Evolutionary conservation across 2,329 filamentous ascomycete species (phyloP).

Genomic region (Stagonosporopsis vannaccii): DNA sequence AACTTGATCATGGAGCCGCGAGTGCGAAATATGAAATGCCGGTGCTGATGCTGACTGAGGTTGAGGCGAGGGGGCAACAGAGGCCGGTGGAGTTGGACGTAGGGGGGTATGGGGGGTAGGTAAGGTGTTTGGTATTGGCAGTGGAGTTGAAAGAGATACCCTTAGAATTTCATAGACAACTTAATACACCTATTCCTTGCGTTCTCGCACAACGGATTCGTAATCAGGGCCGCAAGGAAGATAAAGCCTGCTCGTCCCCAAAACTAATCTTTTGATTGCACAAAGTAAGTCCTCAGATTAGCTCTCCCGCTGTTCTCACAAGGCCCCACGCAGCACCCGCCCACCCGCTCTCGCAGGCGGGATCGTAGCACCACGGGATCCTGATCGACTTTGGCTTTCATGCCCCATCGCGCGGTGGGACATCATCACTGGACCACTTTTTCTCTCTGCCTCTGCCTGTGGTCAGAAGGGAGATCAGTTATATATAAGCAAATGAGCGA

Average conservation of each 20-base stretch:
- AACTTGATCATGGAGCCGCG: too few species aligned
- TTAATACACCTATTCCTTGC: too few species aligned
- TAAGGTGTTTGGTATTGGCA: too few species aligned
- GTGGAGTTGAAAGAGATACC: too few species aligned
- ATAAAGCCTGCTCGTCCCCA: too few species aligned
- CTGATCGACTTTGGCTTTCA: constrained; percentile 48
- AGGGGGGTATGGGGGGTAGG: too few species aligned
- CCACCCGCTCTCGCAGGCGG: not conserved
- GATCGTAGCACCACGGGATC: constrained; percentile 28
- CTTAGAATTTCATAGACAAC: too few species aligned
- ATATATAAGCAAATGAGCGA: not conserved
- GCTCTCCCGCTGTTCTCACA: constrained; percentile 46
- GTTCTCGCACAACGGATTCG: not conserved
- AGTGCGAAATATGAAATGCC: too few species aligned
- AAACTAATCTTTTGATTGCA: not conserved
- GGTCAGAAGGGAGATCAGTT: constrained; percentile 17
- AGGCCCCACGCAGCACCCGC: constrained; percentile 32
- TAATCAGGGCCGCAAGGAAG: too few species aligned
- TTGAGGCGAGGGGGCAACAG: too few species aligned
- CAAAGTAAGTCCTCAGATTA: constrained; percentile 42
- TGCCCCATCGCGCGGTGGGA: constrained; percentile 35
- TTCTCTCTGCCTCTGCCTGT: constrained; percentile 19
- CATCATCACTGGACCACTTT: constrained; percentile 45
- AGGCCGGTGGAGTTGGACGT: too few species aligned
- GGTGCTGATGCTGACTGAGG: too few species aligned